These are phyloP conservation scores for Plantago ovata DNA, from an alignment of 257 asterid genomes.

Conservation along the genomic window DNA sequence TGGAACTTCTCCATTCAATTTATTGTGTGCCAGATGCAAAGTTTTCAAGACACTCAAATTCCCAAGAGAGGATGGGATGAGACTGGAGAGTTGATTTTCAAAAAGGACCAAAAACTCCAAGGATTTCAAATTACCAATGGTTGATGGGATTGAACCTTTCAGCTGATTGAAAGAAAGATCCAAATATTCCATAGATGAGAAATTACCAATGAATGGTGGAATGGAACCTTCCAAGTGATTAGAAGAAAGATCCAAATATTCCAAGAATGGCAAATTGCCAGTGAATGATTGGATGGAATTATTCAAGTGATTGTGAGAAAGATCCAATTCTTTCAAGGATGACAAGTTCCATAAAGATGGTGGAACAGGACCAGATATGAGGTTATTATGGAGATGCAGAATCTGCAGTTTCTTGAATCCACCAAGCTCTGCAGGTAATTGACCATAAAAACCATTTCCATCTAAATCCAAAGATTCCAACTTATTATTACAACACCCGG, in stretches of 20 bases:
- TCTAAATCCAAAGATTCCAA: neutral
- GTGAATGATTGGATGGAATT: neutral
- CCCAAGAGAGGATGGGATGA: neutral
- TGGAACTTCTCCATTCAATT: neutral
- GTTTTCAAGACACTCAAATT: neutral
- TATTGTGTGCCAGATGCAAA: neutral
- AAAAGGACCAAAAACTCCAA: neutral
- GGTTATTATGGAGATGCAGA: neutral
- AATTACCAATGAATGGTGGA: neutral
- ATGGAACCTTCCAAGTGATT: too few relatives aligned
- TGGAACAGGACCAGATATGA: neutral
- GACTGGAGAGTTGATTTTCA: neutral
- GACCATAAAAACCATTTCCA: neutral
- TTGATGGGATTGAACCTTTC: neutral
- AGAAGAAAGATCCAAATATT: neutral
- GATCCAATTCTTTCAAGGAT: neutral
- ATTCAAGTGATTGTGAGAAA: neutral
- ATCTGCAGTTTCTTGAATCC: neutral
- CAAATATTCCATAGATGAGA: neutral
- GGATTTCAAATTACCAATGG: neutral
- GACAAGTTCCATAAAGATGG: neutral
- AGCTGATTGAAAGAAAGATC: neutral
- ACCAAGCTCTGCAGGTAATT: neutral
- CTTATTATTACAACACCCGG: neutral
- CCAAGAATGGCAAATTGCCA: neutral